A percentile compares a stretch with the other conserved stretches of the same genome.
Conservation (phyloP, 1,139 yeast genomes). For the Ogataea hybrid region DNA sequence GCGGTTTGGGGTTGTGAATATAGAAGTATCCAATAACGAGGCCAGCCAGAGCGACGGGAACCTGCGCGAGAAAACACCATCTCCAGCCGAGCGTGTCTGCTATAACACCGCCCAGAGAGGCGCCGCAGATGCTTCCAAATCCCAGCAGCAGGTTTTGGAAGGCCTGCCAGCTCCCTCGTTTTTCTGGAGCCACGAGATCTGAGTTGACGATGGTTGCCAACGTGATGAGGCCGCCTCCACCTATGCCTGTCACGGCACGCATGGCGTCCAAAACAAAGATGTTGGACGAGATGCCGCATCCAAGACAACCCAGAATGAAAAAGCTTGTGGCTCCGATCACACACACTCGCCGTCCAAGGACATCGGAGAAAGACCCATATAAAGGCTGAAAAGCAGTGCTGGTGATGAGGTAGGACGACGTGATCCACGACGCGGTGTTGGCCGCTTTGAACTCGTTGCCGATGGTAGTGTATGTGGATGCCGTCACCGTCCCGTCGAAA, state of each 20-base stretch:
- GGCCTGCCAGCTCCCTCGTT: conserved; percentile 50
- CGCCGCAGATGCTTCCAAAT: conserved; percentile 47
- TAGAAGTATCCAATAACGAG: conserved; percentile 10
- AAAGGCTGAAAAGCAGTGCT: conserved; percentile 69
- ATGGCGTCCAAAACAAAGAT: conserved; percentile 68
- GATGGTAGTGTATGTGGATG: conserved; percentile 45
- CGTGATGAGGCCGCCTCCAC: conserved; percentile 68
- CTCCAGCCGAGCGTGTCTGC: conserved; percentile 64
- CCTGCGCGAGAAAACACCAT: conserved; percentile 70
- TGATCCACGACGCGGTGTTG: conserved; percentile 38
- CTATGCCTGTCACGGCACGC: conserved; percentile 66
- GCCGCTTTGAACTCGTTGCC: conserved; percentile 32
- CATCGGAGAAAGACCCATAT: conserved; percentile 80
- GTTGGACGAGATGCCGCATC: conserved; percentile 55
- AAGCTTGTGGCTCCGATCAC: conserved; percentile 51
- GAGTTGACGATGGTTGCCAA: conserved; percentile 57
- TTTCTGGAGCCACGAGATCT: conserved; percentile 58
- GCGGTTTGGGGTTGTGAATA: conserved; percentile 8
- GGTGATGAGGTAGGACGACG: conserved; percentile 45
- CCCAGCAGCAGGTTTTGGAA: conserved; percentile 17
- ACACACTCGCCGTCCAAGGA: conserved; percentile 39
- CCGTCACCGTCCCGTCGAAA: conserved; percentile 65
- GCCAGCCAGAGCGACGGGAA: conserved; percentile 43
- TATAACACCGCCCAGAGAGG: conserved; percentile 65
- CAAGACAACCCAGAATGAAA: conserved; percentile 62